Conservation (phyloP, 164 flowering plant species). For the Magnolia officinalis region DNA sequence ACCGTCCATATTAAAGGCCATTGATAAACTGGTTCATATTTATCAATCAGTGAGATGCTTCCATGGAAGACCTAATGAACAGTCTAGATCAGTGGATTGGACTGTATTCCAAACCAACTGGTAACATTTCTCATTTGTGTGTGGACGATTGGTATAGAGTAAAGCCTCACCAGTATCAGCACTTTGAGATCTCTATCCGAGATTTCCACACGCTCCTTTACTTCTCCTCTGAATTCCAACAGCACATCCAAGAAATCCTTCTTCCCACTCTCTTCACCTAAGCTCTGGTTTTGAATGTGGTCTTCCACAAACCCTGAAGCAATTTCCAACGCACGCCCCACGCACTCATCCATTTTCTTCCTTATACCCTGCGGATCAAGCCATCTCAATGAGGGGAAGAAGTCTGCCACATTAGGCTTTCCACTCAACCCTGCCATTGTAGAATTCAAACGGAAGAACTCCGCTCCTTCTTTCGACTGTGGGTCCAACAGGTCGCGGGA, state of each 20-base stretch:
- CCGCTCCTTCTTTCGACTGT: conserved; percentile 13
- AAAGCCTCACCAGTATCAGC: conserved; percentile 13
- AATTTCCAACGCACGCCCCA: conserved; percentile 13
- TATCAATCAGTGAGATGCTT: too few relatives aligned
- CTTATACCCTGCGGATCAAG: conserved; percentile 24
- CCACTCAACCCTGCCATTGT: conserved; percentile 12
- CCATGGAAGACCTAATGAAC: too few relatives aligned
- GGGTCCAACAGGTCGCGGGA: conserved; percentile 19
- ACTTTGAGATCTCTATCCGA: conserved; percentile 6
- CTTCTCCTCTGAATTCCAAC: conserved; percentile 13
- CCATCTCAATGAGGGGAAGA: conserved; percentile 20
- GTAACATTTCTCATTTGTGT: neutral
- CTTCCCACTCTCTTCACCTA: neutral
- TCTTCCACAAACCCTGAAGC: conserved; percentile 16
- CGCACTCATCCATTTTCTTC: conserved; percentile 7
- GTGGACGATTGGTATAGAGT: neutral
- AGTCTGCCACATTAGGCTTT: conserved; percentile 25
- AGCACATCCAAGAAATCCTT: conserved; percentile 19
- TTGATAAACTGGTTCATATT: too few relatives aligned
- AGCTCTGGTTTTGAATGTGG: neutral
- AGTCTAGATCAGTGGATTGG: too few relatives aligned
- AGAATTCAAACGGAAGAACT: conserved; percentile 15
- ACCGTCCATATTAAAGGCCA: too few relatives aligned
- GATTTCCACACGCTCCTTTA: conserved; percentile 5
- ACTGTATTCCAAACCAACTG: neutral